Evolutionary conservation across 2,329 filamentous ascomycete species (phyloP).

Genomic region (Gnomoniopsis smithogilvyi): DNA sequence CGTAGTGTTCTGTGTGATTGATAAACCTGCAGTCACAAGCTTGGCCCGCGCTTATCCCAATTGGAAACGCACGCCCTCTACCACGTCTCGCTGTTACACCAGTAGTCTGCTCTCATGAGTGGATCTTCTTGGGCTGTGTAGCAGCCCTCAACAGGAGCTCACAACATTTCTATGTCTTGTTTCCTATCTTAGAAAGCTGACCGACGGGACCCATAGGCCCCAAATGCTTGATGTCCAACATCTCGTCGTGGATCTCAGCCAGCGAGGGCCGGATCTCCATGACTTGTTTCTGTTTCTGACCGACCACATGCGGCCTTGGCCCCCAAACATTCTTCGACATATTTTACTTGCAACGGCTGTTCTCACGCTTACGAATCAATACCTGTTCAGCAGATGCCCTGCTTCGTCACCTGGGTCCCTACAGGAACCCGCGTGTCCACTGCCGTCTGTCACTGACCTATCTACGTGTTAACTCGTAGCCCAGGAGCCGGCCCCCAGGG

Average conservation of each 20-base stretch:
- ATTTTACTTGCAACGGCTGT: background rate
- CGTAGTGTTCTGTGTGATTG: background rate
- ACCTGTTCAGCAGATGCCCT: background rate
- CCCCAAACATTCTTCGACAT: conserved; percentile 2
- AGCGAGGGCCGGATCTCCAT: conserved; percentile 10
- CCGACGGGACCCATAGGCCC: conserved; percentile 10
- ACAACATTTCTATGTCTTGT: background rate
- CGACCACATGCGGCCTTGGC: conserved; percentile 9
- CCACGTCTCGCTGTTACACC: background rate
- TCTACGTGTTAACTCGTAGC: background rate
- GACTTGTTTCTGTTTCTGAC: conserved; percentile 10
- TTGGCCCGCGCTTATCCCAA: background rate
- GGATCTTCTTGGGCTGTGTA: background rate
- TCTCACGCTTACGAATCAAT: background rate
- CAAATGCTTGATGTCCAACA: background rate
- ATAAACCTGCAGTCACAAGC: background rate
- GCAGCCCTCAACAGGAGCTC: background rate
- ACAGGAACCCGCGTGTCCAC: background rate
- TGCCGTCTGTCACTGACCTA: background rate
- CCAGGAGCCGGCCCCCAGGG: conserved; percentile 1
- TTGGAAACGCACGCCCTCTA: too few relatives aligned
- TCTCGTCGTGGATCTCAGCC: conserved; percentile 2
- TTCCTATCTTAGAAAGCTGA: conserved; percentile 8
- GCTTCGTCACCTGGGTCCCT: background rate
- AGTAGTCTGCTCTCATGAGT: background rate